Conservation (phyloP, 164 flowering plant genomes). For the Piper longum region DNA sequence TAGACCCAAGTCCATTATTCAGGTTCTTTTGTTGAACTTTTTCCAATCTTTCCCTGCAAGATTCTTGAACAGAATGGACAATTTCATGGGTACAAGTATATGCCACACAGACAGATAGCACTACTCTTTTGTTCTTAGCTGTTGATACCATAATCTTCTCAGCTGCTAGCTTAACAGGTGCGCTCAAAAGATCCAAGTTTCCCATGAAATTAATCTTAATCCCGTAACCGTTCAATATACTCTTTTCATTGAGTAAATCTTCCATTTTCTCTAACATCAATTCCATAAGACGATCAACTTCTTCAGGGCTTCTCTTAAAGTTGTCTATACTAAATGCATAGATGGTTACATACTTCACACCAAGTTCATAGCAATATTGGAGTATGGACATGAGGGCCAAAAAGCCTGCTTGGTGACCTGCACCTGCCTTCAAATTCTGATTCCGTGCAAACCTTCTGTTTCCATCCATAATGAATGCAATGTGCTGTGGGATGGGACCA, state of each 20-base stretch:
- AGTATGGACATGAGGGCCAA: conserved; percentile 36
- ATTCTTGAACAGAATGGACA: conserved; percentile 35
- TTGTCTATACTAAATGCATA: conserved; percentile 85
- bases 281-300: conserved; percentile 49
- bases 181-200: conserved; percentile 39
- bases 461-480: conserved; percentile 62
- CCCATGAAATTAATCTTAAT: conserved; percentile 50
- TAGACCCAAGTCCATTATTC: not conserved
- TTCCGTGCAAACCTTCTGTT: conserved; percentile 51
- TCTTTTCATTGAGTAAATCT: conserved; percentile 31
- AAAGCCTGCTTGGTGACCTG: conserved; percentile 40
- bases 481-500: conserved; percentile 50
- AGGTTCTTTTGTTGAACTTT: conserved; percentile 1
- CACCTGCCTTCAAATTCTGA: conserved; percentile 21
- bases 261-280: conserved; percentile 63
- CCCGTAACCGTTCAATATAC: conserved; percentile 42
- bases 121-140: conserved; percentile 26
- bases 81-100: conserved; percentile 70
- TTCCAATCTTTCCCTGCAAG: conserved; percentile 21
- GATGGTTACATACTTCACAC: conserved; percentile 52
- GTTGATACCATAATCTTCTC: conserved; percentile 53
- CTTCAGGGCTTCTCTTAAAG: conserved; percentile 50
- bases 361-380: conserved; percentile 53
- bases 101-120: conserved; percentile 50
- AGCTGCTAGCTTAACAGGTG: conserved; percentile 46